These are phyloP conservation scores for Trichothecium roseum DNA, from an alignment of 2,329 filamentous ascomycete genomes.

Conservation along the genomic window DNA sequence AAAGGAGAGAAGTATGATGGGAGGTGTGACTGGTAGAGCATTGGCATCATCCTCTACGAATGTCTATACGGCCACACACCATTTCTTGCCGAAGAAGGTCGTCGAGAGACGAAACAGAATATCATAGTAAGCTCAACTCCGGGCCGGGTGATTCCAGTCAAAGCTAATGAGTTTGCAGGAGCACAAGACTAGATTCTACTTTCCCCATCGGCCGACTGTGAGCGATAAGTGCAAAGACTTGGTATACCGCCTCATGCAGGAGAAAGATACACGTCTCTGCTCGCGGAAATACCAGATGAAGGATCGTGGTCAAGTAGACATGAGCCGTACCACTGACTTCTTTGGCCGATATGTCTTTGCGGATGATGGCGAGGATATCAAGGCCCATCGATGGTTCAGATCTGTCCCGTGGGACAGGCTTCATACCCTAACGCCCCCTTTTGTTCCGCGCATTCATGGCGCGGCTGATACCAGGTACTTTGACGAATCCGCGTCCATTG, in stretches of 20 bases:
- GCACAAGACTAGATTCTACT: constrained; percentile 58
- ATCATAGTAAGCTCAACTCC: constrained; percentile 52
- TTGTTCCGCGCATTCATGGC: constrained; percentile 61
- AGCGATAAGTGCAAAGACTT: constrained; percentile 67
- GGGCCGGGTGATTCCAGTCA: neutral
- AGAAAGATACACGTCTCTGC: constrained; percentile 67
- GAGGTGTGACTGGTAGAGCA: constrained; percentile 93
- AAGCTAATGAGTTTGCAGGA: constrained; percentile 36
- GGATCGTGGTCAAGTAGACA: constrained; percentile 30
- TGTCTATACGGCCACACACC: constrained; percentile 89
- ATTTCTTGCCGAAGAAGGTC: constrained; percentile 68
- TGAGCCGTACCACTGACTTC: constrained; percentile 11
- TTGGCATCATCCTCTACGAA: constrained; percentile 90
- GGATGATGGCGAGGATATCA: constrained; percentile 83
- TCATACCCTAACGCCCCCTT: constrained; percentile 62
- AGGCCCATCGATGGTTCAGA: constrained; percentile 76
- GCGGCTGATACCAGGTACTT: constrained; percentile 81
- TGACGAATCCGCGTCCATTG: constrained; percentile 67
- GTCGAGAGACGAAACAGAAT: constrained; percentile 75
- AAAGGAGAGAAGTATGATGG: constrained; percentile 76
- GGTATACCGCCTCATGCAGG: constrained; percentile 60
- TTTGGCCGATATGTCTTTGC: constrained; percentile 59
- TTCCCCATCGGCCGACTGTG: constrained; percentile 57
- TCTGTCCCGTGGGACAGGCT: constrained; percentile 69
- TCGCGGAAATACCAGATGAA: constrained; percentile 63